Percentiles rank a stretch among this genome's conserved stretches.
phyloP scores from a whole-genome alignment of 768 basidiomycete species.

The Suillus subaureus region DNA sequence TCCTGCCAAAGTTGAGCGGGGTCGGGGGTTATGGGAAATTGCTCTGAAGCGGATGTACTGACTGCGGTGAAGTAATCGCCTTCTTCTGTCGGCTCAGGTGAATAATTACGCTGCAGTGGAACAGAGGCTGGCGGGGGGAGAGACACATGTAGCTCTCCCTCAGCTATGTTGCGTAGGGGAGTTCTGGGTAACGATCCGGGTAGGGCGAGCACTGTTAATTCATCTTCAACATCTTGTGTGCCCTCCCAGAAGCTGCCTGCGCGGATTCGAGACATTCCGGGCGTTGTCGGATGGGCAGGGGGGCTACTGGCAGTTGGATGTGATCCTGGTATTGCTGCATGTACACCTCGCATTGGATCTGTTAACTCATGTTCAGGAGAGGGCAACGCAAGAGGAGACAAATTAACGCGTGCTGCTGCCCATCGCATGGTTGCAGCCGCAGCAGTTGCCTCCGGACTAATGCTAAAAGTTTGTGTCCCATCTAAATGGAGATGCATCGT shows the following conservation, averaged over 20 bases:
- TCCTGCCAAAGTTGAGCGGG: conserved; percentile 30
- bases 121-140: conserved; percentile 17
- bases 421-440: conserved; percentile 82
- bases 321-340: conserved; percentile 64
- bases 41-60: conserved; percentile 25
- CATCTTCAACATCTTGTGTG: conserved; percentile 58
- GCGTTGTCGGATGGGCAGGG: conserved; percentile 41
- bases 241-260: conserved; percentile 78
- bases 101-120: conserved; percentile 24
- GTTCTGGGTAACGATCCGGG: conserved; percentile 28
- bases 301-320: conserved; percentile 43
- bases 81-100: conserved; percentile 27
- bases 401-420: conserved; percentile 81
- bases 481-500: conserved; percentile 30
- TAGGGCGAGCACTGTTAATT: conserved; percentile 24
- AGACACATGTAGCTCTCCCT: conserved; percentile 9
- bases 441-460: conserved; percentile 58
- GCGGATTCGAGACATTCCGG: conserved; percentile 54
- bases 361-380: conserved; percentile 91
- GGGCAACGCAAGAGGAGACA: conserved; percentile 85
- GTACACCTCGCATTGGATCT: conserved; percentile 84
- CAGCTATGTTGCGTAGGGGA: conserved; percentile 18
- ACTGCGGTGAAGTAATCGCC: conserved; percentile 32
- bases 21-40: conserved; percentile 20
- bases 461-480: conserved; percentile 29